Evolutionary conservation across 2,329 filamentous ascomycete genomes (phyloP).

Genomic region (Lasiodiplodia sp.): DNA sequence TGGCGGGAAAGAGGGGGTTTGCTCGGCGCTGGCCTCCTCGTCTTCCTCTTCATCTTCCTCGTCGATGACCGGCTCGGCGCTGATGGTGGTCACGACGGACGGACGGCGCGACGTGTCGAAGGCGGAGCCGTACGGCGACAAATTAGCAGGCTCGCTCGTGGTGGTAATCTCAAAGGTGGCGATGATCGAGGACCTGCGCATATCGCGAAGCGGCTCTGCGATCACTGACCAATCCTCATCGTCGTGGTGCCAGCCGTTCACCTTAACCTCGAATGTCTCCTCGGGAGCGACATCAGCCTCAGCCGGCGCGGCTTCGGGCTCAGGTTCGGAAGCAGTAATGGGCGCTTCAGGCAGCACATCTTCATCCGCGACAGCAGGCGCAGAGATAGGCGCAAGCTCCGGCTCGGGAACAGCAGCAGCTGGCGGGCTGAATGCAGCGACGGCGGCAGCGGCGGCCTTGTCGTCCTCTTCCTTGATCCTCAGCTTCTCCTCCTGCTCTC

Average conservation of each 20-base stretch:
- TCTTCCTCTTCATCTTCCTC: conserved; percentile 10
- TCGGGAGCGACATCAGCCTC: background rate
- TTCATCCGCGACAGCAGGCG: background rate
- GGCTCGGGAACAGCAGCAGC: background rate
- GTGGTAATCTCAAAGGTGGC: conserved; percentile 13
- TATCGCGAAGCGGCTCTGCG: conserved; percentile 4
- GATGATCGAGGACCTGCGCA: conserved; percentile 16
- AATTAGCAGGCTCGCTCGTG: background rate
- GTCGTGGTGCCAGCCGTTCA: conserved; percentile 19
- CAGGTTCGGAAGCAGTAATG: background rate
- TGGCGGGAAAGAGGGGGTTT: background rate
- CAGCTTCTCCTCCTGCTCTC: conserved; percentile 9
- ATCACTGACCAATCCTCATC: background rate
- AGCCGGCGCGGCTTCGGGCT: background rate
- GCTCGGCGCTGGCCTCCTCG: background rate
- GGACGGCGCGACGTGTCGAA: conserved; percentile 19
- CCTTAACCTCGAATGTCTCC: background rate
- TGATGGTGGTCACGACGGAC: conserved; percentile 21
- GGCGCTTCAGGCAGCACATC: conserved; percentile 1
- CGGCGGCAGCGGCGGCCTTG: conserved; percentile 13
- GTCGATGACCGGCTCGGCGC: conserved; percentile 24
- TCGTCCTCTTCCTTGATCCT: conserved; percentile 24
- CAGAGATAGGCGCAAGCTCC: background rate
- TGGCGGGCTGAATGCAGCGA: conserved; percentile 4
- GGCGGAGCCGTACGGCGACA: background rate